phyloP scores from a whole-genome alignment of 441 rosid species.

The Adansonia gregorii region DNA sequence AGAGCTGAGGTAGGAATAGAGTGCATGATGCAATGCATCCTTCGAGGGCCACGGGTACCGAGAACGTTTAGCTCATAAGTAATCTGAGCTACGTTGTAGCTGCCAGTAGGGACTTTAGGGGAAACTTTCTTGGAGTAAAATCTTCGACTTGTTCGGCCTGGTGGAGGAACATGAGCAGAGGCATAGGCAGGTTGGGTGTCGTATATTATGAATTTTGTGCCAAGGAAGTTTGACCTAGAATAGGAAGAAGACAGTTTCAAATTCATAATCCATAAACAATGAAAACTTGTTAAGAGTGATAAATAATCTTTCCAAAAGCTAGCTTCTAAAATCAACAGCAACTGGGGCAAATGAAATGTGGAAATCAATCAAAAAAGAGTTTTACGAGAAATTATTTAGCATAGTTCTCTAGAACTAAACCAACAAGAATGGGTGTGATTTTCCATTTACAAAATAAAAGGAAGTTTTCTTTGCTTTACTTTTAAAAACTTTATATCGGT shows the following conservation, averaged over 20 bases:
- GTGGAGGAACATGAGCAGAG: conserved; percentile 41
- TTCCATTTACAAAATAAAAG: background rate
- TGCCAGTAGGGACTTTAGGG: conserved; percentile 58
- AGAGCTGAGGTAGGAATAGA: conserved; percentile 54
- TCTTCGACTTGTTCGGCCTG: conserved; percentile 48
- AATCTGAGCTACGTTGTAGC: conserved; percentile 54
- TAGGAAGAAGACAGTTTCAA: background rate
- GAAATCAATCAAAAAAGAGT: background rate
- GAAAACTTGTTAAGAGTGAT: background rate
- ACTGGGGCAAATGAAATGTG: background rate
- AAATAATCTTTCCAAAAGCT: background rate
- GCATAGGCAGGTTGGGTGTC: conserved; percentile 53
- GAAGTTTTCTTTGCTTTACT: background rate
- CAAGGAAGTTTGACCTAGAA: conserved; percentile 58
- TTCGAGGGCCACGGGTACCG: conserved; percentile 59
- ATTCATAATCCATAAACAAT: background rate
- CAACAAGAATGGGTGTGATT: background rate
- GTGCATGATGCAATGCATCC: conserved; percentile 60
- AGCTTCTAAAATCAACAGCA: background rate
- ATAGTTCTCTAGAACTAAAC: background rate
- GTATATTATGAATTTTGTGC: conserved; percentile 57
- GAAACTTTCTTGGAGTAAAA: conserved; percentile 56
- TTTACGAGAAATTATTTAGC: background rate
- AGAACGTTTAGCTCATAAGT: conserved; percentile 55
- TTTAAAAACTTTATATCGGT: background rate